Evolutionary conservation across 1,284 basidiomycete species (phyloP).

Genomic region (Pseudozyma sp.): DNA sequence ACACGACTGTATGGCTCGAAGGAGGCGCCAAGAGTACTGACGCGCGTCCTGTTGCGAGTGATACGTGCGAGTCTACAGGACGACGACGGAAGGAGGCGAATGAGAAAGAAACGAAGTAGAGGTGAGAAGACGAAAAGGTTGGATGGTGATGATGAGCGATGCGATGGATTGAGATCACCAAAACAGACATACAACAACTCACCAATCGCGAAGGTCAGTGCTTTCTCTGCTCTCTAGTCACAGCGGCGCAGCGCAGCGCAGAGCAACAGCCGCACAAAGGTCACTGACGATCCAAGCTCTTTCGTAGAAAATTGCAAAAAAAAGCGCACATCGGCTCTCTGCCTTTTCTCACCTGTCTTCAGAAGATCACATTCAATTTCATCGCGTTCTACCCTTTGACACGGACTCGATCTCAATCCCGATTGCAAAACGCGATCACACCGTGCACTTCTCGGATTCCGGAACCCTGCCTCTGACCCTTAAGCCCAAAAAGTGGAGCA

Average conservation of each 20-base stretch:
- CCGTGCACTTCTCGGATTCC: slow-evolving; percentile 3
- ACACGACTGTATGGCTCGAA: too few species aligned
- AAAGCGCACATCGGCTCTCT: not conserved
- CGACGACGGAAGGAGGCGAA: too few species aligned
- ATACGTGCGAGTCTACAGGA: not conserved
- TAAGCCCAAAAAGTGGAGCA: slow-evolving; percentile 9
- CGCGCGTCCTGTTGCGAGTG: too few species aligned
- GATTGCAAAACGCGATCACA: slow-evolving; percentile 19
- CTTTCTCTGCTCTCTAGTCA: slow-evolving; percentile 7
- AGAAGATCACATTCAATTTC: slow-evolving; percentile 15
- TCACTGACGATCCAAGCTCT: too few species aligned
- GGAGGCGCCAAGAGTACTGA: too few species aligned
- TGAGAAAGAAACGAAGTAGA: not conserved
- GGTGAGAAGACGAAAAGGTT: not conserved
- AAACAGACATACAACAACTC: slow-evolving; percentile 1
- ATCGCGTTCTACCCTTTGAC: slow-evolving; percentile 7
- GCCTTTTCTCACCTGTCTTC: not conserved
- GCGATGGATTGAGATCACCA: not conserved
- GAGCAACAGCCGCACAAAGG: not conserved
- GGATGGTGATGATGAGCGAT: slow-evolving; percentile 2
- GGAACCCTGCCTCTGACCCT: slow-evolving; percentile 1
- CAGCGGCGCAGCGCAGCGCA: not conserved
- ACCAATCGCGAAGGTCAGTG: slow-evolving; percentile 11
- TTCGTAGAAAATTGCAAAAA: slow-evolving; percentile 1
- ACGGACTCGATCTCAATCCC: slow-evolving; percentile 10